phyloP scores from a whole-genome alignment of 768 basidiomycete genomes.

The Termitomyces sp. region DNA sequence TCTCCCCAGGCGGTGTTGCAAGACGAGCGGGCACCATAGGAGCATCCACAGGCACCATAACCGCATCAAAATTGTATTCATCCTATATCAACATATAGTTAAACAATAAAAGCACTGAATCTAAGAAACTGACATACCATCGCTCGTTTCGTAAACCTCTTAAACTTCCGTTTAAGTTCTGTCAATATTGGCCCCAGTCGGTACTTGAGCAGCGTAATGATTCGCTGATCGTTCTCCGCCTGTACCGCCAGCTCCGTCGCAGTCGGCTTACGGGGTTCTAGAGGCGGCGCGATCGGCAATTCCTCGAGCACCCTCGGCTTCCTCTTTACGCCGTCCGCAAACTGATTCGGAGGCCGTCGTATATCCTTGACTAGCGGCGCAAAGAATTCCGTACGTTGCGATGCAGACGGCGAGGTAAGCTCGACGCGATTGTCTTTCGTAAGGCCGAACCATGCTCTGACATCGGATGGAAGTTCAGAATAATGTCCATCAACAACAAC shows the following conservation, averaged over 20 bases:
- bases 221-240: conserved; percentile 73
- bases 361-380: conserved; percentile 64
- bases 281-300: conserved; percentile 83
- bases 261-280: conserved; percentile 79
- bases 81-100: conserved; percentile 39
- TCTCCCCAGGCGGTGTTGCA: conserved; percentile 29
- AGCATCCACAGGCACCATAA: conserved; percentile 8
- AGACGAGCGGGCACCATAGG: conserved; percentile 14
- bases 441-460: conserved; percentile 87
- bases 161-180: conserved; percentile 89
- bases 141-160: conserved; percentile 80
- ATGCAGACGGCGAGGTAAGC: conserved; percentile 43
- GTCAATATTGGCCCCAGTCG: conserved; percentile 86
- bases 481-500: conserved; percentile 82
- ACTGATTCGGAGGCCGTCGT: conserved; percentile 73
- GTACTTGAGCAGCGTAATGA: conserved; percentile 79
- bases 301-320: conserved; percentile 81
- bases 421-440: conserved; percentile 70
- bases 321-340: conserved; percentile 84
- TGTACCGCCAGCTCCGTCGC: conserved; percentile 79
- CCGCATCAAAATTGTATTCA: conserved; percentile 61
- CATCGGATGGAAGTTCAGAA: conserved; percentile 68
- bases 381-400: conserved; percentile 74
- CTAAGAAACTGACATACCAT: conserved; percentile 41
- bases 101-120: background rate